A percentile compares a stretch with the other conserved stretches of the same genome.
These are phyloP conservation scores for Galerina sulciceps DNA, from an alignment of 768 basidiomycete genomes.

Conservation along the genomic window DNA sequence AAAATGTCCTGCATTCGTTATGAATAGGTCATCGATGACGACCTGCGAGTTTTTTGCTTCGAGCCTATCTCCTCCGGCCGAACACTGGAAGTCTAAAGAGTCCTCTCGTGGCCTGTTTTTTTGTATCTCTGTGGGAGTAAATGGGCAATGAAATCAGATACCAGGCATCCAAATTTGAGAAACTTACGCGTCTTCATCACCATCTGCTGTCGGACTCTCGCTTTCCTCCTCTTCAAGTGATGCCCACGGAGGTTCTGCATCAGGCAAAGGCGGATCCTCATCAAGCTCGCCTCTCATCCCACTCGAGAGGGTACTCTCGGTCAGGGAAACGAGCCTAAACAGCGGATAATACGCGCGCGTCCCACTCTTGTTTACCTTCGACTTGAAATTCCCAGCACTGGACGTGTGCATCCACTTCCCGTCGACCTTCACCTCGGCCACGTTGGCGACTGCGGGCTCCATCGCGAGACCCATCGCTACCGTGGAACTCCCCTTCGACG, in stretches of 20 bases:
- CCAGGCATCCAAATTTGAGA: no score
- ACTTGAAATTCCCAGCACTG: conserved; percentile 29
- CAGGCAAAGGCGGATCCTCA: conserved; percentile 22
- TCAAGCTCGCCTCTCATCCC: conserved; percentile 25
- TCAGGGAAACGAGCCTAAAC: conserved; percentile 32
- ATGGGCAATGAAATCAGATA: no score
- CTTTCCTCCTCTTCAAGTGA: conserved; percentile 3
- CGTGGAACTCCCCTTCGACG: conserved; percentile 15
- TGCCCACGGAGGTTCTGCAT: conserved; percentile 23
- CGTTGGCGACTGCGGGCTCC: conserved; percentile 19
- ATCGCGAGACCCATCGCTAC: conserved; percentile 30
- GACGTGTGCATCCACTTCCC: conserved; percentile 27
- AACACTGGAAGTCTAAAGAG: no score
- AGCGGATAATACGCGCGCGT: conserved; percentile 30
- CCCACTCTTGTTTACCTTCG: conserved; percentile 22
- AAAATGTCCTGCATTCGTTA: no score
- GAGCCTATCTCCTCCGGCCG: no score
- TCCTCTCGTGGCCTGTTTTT: no score
- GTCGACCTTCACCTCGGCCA: conserved; percentile 11
- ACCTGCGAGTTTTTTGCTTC: no score
- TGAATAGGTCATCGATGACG: no score
- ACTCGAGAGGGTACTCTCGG: conserved; percentile 16
- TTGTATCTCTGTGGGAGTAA: no score
- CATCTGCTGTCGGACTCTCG: no score
- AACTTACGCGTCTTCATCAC: no score